Conservation (phyloP, 2,329 filamentous ascomycete genomes). For the Diaporthe citrichinensis region DNA sequence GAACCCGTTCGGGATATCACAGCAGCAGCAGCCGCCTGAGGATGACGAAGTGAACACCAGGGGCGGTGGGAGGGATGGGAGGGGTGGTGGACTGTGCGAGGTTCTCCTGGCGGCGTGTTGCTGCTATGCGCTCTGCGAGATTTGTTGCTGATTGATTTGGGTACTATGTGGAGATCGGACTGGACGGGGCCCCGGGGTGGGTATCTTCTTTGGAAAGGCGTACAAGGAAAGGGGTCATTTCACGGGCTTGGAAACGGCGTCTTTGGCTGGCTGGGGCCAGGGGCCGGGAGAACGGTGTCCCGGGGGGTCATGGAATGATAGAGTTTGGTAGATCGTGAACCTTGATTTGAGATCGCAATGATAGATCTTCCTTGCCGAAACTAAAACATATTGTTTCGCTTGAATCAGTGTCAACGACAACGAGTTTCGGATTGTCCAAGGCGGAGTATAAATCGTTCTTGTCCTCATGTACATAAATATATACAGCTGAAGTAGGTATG, state of each 20-base stretch:
- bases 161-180: background rate
- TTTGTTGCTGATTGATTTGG: slow-evolving; percentile 1
- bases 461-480: slow-evolving; percentile 4
- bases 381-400: slow-evolving; percentile 1
- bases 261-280: background rate
- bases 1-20: background rate
- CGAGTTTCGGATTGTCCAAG: background rate
- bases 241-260: slow-evolving; percentile 1
- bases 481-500: slow-evolving; percentile 9
- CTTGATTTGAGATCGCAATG: background rate
- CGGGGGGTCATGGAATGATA: background rate
- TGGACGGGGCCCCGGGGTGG: no score
- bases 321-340: slow-evolving; percentile 6
- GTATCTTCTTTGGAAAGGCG: background rate
- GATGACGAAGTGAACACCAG: slow-evolving; percentile 6
- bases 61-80: background rate
- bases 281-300: background rate
- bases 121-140: slow-evolving; percentile 13
- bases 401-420: slow-evolving; percentile 9
- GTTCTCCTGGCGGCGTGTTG: slow-evolving; percentile 23
- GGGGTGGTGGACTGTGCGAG: background rate
- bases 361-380: background rate
- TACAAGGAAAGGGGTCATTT: background rate
- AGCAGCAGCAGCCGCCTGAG: background rate
- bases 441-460: background rate